Evolutionary conservation across 2,329 filamentous ascomycete species (phyloP).

Genomic region (Paracoccidioides brasiliensis): DNA sequence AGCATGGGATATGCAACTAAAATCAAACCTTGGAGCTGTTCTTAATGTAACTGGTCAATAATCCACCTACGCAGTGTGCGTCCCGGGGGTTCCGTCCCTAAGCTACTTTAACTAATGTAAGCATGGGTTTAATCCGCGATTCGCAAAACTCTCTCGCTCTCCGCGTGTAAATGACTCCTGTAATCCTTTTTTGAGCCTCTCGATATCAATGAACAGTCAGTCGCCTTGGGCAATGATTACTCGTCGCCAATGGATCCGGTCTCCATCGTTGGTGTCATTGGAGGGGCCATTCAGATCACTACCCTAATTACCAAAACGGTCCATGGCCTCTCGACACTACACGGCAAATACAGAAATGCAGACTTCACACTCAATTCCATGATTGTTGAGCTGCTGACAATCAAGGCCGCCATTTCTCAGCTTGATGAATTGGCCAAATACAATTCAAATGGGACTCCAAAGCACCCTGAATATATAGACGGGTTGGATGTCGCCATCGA

Average conservation of each 20-base stretch:
- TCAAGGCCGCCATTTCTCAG: slow-evolving; percentile 24
- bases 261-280: slow-evolving; percentile 23
- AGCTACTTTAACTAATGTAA: no score
- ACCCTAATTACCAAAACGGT: slow-evolving; percentile 23
- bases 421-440: slow-evolving; percentile 24
- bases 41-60: no score
- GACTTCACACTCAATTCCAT: slow-evolving; percentile 27
- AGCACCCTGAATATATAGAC: slow-evolving; percentile 17
- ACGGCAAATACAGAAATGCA: slow-evolving; percentile 24
- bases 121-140: no score
- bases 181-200: neutral
- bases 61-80: no score
- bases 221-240: neutral
- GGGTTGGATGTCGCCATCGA: slow-evolving; percentile 23
- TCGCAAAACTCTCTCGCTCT: no score
- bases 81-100: no score
- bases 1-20: no score
- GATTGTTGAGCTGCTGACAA: slow-evolving; percentile 24
- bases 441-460: slow-evolving; percentile 14
- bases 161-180: neutral
- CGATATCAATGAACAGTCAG: neutral
- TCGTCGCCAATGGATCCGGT: slow-evolving; percentile 40
- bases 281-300: slow-evolving; percentile 23
- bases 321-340: slow-evolving; percentile 20
- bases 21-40: no score